phyloP scores from a whole-genome alignment of 2,329 filamentous ascomycete species.

The Colletotrichum theobromicola region DNA sequence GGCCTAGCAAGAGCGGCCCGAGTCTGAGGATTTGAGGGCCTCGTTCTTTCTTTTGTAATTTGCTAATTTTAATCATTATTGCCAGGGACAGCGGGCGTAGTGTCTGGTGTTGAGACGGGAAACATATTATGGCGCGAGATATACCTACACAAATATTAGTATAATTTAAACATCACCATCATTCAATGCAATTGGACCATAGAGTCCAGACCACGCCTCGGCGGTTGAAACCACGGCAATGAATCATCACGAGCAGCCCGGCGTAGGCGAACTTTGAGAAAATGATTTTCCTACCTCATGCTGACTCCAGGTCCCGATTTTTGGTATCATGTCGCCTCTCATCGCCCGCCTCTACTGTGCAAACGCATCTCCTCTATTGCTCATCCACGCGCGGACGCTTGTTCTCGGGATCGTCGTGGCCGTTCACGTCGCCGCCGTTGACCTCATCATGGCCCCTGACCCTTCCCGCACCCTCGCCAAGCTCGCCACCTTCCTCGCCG shows the following conservation, averaged over 20 bases:
- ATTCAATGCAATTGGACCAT: background rate
- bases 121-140: background rate
- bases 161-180: background rate
- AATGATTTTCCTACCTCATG: background rate
- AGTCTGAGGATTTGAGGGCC: conserved; percentile 31
- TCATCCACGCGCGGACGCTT: conserved; percentile 53
- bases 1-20: background rate
- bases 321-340: conserved; percentile 14
- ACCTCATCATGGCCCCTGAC: conserved; percentile 59
- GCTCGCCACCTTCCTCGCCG: conserved; percentile 48
- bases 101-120: background rate
- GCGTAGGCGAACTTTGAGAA: background rate
- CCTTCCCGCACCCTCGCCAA: conserved; percentile 70
- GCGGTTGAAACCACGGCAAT: rapidly evolving
- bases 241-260: background rate
- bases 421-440: conserved; percentile 50
- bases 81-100: background rate
- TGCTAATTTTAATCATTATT: background rate
- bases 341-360: background rate
- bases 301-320: background rate
- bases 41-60: conserved; percentile 10
- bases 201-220: background rate
- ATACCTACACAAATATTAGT: background rate
- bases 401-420: conserved; percentile 47
- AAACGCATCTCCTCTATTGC: background rate